Evolutionary conservation across 495 filamentous ascomycete genomes (phyloP), one percentile per base, ranked within the genome.

Genomic region (Endocarpon pusillum): DNA sequence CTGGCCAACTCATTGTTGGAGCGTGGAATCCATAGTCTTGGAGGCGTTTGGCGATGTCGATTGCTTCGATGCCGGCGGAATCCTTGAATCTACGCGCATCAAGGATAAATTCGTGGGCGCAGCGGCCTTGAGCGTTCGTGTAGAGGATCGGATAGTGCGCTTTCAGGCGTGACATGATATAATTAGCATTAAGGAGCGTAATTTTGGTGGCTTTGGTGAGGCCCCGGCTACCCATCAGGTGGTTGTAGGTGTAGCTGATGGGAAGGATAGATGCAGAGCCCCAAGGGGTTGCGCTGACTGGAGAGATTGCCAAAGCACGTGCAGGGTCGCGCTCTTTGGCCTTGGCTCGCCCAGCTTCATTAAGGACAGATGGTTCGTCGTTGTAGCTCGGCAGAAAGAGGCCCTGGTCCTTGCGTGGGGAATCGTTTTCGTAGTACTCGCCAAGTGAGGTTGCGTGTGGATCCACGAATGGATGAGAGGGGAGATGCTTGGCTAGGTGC

Each of bases 21-120:
- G 91, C 84, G 53, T 97, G 89, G 70, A 97, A 97, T 26, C 89
- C 89, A 52, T 93, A 97, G 50, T 97, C 89, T 56, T 94, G 87
- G 6, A 97, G 73, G 38, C 89, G 83, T 65, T 97, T 97, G 44
- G 89, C 89, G 37, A 97, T 78, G 46, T 97, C 89, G 48, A 94
- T 92, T 26, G 85, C 89, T 60, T 96, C 87, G 48, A 97, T 64
- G 9, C 81, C 82, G 33, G 77, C 69, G 19, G 71, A 73, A 15
- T 92, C 82, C 49, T 83, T 81, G 66, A 96, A 93, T 18, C 66
- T 51, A 32, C 89, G 81, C 17, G 78, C 72, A 42, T 97, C 89
- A 30, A 97, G 76, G 53, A 97, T 97, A 62, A 97, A 97, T 61
- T 97, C 89, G 64, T 97, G 89, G 0, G 89, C 89, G 45, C 89